phyloP scores from a whole-genome alignment of 2,329 filamentous ascomycete species.

The Penicillium occitanis region DNA sequence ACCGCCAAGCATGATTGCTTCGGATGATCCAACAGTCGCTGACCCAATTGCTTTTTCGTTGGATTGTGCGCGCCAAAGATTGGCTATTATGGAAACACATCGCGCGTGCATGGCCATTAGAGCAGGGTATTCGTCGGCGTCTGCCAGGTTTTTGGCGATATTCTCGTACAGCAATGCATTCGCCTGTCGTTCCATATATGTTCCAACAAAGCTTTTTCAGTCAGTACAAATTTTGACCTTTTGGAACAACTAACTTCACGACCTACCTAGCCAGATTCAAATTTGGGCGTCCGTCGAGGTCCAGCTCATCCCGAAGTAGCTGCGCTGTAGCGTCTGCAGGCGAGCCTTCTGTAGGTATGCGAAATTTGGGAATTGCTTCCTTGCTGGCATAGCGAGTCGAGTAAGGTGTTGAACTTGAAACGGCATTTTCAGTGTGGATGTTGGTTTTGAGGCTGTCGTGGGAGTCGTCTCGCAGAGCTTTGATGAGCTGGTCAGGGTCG shows the following conservation, averaged over 20 bases:
- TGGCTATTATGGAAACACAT: conserved; percentile 67
- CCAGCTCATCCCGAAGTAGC: conserved; percentile 62
- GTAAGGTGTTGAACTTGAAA: conserved; percentile 33
- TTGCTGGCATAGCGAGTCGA: conserved; percentile 35
- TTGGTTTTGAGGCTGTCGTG: conserved; percentile 29
- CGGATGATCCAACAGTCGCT: conserved; percentile 69
- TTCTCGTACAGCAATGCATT: conserved; percentile 67
- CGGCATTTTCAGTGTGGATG: conserved; percentile 30
- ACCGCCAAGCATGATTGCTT: conserved; percentile 69
- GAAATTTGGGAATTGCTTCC: conserved; percentile 36
- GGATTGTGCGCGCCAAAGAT: conserved; percentile 64
- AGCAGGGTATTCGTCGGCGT: conserved; percentile 65
- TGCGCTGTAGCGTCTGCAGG: conserved; percentile 61
- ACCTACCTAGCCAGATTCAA: conserved; percentile 61
- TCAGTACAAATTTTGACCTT: not conserved
- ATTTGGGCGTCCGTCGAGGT: conserved; percentile 65
- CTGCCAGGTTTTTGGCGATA: conserved; percentile 69
- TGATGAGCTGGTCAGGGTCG: conserved; percentile 31
- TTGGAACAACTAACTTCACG: not conserved
- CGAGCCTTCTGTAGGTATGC: conserved; percentile 33
- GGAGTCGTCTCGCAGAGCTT: conserved; percentile 27
- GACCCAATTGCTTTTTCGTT: conserved; percentile 66
- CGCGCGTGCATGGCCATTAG: conserved; percentile 63
- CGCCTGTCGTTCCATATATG: conserved; percentile 69
- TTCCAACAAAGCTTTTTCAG: conserved; percentile 61